Conservation (phyloP, 2,329 filamentous ascomycete species). For the Alternaria burnsii region DNA sequence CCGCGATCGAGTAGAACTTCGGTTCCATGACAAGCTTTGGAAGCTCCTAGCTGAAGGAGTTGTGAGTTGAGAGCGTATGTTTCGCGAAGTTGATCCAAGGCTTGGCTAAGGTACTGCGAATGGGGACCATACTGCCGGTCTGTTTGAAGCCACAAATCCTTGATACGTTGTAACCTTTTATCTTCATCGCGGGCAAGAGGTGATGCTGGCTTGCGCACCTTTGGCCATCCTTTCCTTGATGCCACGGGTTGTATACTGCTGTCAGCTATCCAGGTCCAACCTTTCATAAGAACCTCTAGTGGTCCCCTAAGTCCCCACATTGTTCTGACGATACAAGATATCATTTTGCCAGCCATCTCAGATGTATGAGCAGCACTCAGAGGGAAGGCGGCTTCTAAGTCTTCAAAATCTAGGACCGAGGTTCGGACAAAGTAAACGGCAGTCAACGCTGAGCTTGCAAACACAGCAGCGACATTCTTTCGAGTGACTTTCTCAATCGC, state of each 20-base stretch:
- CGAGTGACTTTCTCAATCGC: not conserved
- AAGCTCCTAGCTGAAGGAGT: not conserved
- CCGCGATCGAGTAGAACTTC: not conserved
- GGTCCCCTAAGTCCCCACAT: not conserved
- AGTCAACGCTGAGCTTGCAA: not conserved
- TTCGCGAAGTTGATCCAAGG: not conserved
- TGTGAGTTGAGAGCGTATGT: not conserved
- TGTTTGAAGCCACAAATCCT: not conserved
- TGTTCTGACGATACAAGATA: not conserved
- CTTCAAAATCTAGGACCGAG: not conserved
- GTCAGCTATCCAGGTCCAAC: not conserved
- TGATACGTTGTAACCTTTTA: not conserved
- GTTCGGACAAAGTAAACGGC: not conserved
- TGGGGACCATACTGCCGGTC: not conserved
- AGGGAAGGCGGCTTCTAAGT: not conserved
- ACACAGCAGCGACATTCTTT: not conserved
- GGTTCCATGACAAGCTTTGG: not conserved
- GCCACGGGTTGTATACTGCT: not conserved
- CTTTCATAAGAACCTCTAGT: not conserved
- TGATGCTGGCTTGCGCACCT: not conserved
- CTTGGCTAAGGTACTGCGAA: not conserved
- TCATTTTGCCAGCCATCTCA: not conserved
- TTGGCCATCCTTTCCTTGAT: not conserved
- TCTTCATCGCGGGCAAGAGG: not conserved
- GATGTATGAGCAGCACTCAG: not conserved